These are phyloP conservation scores for Aspergillus diversus DNA, from an alignment of 495 filamentous ascomycete species.

Conservation along the genomic window DNA sequence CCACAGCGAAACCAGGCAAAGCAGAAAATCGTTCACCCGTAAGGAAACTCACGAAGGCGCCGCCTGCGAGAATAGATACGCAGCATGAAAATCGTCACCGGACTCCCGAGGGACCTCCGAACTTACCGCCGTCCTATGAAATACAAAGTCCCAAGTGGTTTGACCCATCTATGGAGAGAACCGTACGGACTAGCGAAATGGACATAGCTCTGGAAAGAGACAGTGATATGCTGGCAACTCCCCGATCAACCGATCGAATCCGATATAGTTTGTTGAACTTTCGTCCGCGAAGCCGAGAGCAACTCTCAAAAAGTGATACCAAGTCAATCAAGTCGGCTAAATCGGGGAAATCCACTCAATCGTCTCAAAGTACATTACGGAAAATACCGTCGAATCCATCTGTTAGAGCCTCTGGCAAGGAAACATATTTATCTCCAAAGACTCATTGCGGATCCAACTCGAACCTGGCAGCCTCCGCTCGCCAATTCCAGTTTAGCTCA, in stretches of 20 bases:
- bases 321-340: slow-evolving; percentile 20
- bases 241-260: slow-evolving; percentile 13
- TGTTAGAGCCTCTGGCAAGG: slow-evolving; percentile 25
- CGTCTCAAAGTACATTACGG: slow-evolving; percentile 20
- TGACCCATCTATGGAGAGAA: slow-evolving; percentile 37
- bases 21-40: slow-evolving; percentile 17
- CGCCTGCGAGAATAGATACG: slow-evolving; percentile 23
- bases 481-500: slow-evolving; percentile 19
- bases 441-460: slow-evolving; percentile 7
- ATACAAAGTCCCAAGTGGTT: slow-evolving; percentile 30
- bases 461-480: slow-evolving; percentile 3
- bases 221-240: slow-evolving; percentile 25
- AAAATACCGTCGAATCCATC: slow-evolving; percentile 28
- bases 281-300: slow-evolving; percentile 30
- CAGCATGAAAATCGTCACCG: slow-evolving; percentile 9
- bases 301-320: slow-evolving; percentile 26
- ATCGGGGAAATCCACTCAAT: slow-evolving; percentile 14
- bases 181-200: slow-evolving; percentile 44
- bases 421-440: slow-evolving; percentile 29
- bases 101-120: slow-evolving; percentile 12
- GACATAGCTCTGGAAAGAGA: slow-evolving; percentile 42
- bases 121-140: slow-evolving; percentile 27
- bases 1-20: slow-evolving; percentile 25
- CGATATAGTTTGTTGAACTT: slow-evolving; percentile 17
- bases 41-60: slow-evolving; percentile 35